Base-by-base conservation (phyloP, 106 monocot species). In the Dendrobium chrysotoxum region DNA sequence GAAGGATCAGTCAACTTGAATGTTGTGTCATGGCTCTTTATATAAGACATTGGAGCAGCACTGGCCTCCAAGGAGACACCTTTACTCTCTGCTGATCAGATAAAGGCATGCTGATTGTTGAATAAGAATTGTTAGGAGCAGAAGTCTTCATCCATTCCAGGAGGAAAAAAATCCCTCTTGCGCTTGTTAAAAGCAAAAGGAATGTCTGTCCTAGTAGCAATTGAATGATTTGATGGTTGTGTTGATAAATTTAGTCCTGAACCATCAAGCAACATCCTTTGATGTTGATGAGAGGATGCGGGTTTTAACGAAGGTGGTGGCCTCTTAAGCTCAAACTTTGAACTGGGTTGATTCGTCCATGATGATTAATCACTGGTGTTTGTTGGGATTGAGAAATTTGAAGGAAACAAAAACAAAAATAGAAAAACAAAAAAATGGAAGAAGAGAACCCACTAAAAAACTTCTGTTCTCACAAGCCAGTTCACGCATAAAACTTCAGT, bases 301-400 rank as follows among this genome's bases (percentile, higher is more conserved):
- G 26, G 76, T 57, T 83, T 81, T 26, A 79, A 44, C 45, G 26
- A 55, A 82, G 82, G 72, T 23, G 82, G 81, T 18, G 18, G 61
- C 80, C 85, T 86, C 61, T 89, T 87, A 12, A 87, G 86, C 85
- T 89, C 89, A 58, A 89, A 85, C 13, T 89, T 85, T 7, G 89
- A 70, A 72, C 74, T 83, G 1, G 89, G 87, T 35, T 87, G 66
- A 78, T 82, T 89, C 75, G 86, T 87, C 89, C 89, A 89, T 28
- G 87, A 65, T 28, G 81, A 84, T 61, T 87, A 89, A 83, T 89
- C 89, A 64, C 86, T 80, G 4, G 89, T 87, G 30, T 89, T 87
- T 5, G 20, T 64, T 1, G 89, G 89, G 72, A 89, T 87, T 12
- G 70, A 53, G 41, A 89, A 89, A 85, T 86, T 89, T n/a, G n/a